Conservation (phyloP, 805 yeast species). For the Diddensiella transvaalensis region DNA sequence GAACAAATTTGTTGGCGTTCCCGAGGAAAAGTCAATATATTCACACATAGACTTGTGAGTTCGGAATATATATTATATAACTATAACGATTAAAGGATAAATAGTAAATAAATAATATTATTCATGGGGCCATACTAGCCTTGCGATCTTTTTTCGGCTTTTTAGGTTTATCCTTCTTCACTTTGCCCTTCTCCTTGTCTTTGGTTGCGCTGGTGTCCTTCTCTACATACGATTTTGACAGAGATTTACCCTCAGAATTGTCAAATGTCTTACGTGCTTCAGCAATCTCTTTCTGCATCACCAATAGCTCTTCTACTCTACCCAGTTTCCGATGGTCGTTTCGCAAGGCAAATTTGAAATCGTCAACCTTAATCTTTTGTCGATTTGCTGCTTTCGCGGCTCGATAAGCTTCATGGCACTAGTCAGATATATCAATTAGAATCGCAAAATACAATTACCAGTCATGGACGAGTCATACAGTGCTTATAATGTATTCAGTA, state of each 20-base stretch:
- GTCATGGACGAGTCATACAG: conserved; percentile 31
- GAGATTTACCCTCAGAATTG: conserved; percentile 49
- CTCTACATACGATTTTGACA: conserved; percentile 29
- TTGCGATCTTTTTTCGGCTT: background rate
- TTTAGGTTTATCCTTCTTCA: conserved; percentile 22
- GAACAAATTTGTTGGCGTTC: conserved; percentile 67
- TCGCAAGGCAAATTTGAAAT: conserved; percentile 65
- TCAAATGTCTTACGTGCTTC: conserved; percentile 68
- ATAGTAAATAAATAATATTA: background rate
- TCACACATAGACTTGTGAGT: conserved; percentile 6
- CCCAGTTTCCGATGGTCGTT: conserved; percentile 65
- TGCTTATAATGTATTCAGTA: conserved; percentile 57
- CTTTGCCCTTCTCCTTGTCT: conserved; percentile 23
- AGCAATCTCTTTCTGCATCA: conserved; percentile 55
- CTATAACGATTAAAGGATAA: background rate
- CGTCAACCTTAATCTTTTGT: conserved; percentile 65
- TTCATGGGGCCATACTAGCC: background rate
- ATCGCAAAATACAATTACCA: background rate
- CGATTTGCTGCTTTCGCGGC: conserved; percentile 51
- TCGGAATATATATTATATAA: background rate
- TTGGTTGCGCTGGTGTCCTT: conserved; percentile 27
- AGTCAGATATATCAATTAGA: conserved; percentile 1
- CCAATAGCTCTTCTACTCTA: conserved; percentile 61
- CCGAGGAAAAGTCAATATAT: background rate
- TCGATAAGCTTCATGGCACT: conserved; percentile 51